Conservation (phyloP, 2,329 filamentous ascomycete species). For the Clarireedia paspali region DNA sequence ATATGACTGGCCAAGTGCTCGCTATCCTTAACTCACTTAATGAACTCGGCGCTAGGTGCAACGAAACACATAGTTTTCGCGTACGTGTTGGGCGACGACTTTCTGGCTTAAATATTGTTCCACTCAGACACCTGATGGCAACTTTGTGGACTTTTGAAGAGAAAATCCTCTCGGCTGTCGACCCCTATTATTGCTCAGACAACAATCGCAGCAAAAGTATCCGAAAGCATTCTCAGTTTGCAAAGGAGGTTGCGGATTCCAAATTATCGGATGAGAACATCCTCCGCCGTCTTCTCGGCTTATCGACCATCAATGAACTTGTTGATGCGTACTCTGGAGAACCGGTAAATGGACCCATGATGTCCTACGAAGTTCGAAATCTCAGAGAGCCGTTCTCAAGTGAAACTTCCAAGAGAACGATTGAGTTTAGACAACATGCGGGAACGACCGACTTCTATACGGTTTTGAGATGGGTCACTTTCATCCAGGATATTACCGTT, state of each 20-base stretch:
- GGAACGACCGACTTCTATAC: slow-evolving; percentile 12
- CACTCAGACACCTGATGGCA: slow-evolving; percentile 25
- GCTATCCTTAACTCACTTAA: background rate
- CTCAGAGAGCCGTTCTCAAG: background rate
- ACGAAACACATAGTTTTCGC: slow-evolving; percentile 22
- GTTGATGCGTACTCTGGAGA: background rate
- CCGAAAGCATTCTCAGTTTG: background rate
- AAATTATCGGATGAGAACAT: background rate
- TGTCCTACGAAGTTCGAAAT: background rate
- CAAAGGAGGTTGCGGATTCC: background rate
- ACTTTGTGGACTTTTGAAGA: slow-evolving; percentile 24
- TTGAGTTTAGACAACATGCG: slow-evolving; percentile 21
- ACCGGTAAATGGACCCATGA: fast-evolving
- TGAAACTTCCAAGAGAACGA: background rate
- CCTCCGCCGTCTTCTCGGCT: background rate
- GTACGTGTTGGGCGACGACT: slow-evolving; percentile 28
- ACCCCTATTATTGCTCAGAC: slow-evolving; percentile 9
- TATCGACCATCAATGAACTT: background rate
- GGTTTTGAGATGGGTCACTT: slow-evolving; percentile 4
- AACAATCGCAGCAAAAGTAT: background rate
- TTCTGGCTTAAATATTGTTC: slow-evolving; percentile 14
- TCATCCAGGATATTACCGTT: background rate
- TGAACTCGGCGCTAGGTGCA: slow-evolving; percentile 1
- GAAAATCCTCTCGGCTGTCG: slow-evolving; percentile 19
- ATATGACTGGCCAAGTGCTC: background rate